These are phyloP conservation scores for Pyrus communis DNA, from an alignment of 306 rosid genomes.

Conservation along the genomic window DNA sequence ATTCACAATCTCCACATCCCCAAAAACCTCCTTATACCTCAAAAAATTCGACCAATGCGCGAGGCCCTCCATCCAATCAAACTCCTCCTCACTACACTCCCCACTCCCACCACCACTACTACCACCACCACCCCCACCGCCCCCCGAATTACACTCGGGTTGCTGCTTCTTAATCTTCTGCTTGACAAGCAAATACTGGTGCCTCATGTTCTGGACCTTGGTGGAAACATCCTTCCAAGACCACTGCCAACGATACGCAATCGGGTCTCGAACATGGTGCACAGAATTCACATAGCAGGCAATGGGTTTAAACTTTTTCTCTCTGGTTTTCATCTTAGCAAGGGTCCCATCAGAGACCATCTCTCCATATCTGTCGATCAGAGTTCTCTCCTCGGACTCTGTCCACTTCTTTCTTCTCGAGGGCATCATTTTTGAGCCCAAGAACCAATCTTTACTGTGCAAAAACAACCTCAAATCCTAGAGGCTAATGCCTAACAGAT, in stretches of 20 bases:
- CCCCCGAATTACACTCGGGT: conserved; percentile 29
- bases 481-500: neutral
- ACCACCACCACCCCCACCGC: neutral
- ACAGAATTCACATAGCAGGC: conserved; percentile 79
- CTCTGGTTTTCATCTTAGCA: conserved; percentile 81
- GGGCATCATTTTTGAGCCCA: conserved; percentile 44
- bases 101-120: conserved; percentile 20
- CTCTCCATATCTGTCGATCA: conserved; percentile 79
- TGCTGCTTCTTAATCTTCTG: conserved; percentile 78
- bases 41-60: conserved; percentile 89
- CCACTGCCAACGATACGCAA: conserved; percentile 92
- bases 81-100: conserved; percentile 56
- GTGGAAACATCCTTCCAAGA: conserved; percentile 96
- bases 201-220: conserved; percentile 98
- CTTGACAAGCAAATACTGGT: conserved; percentile 86
- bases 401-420: conserved; percentile 97
- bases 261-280: conserved; percentile 63
- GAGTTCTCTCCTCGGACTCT: conserved; percentile 89
- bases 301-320: conserved; percentile 86
- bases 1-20: conserved; percentile 54
- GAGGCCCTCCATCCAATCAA: conserved; percentile 88
- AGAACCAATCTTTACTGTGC: neutral
- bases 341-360: conserved; percentile 79
- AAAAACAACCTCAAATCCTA: conserved; percentile 22
- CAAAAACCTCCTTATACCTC: conserved; percentile 89